Percentiles rank a stretch among this genome's conserved stretches.
These are phyloP conservation scores for Epichloe baconii DNA, from an alignment of 2,329 filamentous ascomycete species.

Conservation along the genomic window DNA sequence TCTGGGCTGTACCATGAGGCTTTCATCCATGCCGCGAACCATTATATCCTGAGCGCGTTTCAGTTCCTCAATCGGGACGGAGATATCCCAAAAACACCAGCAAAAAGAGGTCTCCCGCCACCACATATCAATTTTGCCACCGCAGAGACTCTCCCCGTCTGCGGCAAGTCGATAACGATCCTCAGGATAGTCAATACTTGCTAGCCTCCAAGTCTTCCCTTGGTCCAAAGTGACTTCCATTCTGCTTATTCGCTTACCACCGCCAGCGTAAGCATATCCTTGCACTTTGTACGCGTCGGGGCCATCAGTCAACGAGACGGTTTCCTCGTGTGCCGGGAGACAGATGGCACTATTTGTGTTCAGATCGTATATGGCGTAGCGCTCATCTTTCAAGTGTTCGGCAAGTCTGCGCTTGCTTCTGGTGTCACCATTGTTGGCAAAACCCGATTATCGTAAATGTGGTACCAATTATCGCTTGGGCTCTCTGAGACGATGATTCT, in stretches of 20 bases:
- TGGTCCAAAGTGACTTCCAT: constrained; percentile 76
- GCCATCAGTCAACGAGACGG: constrained; percentile 34
- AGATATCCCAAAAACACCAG: constrained; percentile 84
- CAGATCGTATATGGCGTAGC: constrained; percentile 86
- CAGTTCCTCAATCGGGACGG: constrained; percentile 51
- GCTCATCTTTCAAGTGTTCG: constrained; percentile 73
- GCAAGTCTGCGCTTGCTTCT: constrained; percentile 61
- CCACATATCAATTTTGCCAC: constrained; percentile 65
- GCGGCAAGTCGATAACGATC: constrained; percentile 60
- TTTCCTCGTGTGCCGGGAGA: constrained; percentile 68
- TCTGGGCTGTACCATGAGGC: constrained; percentile 71
- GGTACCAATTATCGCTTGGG: constrained; percentile 89
- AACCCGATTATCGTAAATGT: constrained; percentile 87
- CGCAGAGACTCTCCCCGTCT: constrained; percentile 52
- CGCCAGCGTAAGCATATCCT: constrained; percentile 83
- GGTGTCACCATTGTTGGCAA: constrained; percentile 77
- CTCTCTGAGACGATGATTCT: constrained; percentile 62
- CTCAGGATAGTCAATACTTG: constrained; percentile 70
- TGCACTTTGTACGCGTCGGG: constrained; percentile 48
- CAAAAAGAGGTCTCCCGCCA: constrained; percentile 76
- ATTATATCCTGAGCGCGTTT: constrained; percentile 56
- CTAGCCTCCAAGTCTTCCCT: constrained; percentile 66
- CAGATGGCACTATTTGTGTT: constrained; percentile 76
- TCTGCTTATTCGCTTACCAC: constrained; percentile 69
- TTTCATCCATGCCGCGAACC: constrained; percentile 80